Evolutionary conservation across 2,329 filamentous ascomycete genomes (phyloP), one percentile per base, ranked within the genome.

Genomic region (Fusarium graminum): DNA sequence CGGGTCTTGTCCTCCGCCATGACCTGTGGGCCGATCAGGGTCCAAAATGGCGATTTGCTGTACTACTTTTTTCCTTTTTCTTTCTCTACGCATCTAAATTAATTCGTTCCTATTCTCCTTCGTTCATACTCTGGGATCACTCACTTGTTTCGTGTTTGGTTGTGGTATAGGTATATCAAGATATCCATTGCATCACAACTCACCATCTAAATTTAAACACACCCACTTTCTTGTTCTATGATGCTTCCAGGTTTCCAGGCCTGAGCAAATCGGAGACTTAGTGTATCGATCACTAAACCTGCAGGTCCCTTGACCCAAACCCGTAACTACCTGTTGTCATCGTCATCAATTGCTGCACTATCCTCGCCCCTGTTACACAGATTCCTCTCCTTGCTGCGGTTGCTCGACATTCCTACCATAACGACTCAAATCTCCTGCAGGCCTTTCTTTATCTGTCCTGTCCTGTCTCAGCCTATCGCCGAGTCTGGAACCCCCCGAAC

Each of bases 261-360:
- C 52, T 66, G 43, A 42, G 29, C 41, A 42, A 49, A 45, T 65
- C 42, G 52, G 59, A 49, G 28, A 43, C 32, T 51, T 58, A 34
- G 52, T 42, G 36, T 30, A 63, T 42, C 34, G 52, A 63, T 63
- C 58, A 58, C 57, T 49, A 30, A 51, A 56, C 45, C 39, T 36
- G 16, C 63, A 67, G 52, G 40, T 42, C 44, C 63, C 49, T 56
- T 28, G 63, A 44, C 34, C 46, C 11, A 63, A 55, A 50, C 19
- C 38, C 63, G 30, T 52, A 34, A 22, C 47, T 45, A 34, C 41
- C 41, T 40, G 34, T 47, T 52, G 40, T 54, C 53, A 64, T 62
- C 64, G 34, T 59, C 45, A 50, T 47, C 17, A 44, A 28, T 34
- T 59, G 30, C 26, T 38, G 46, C 32, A n/a, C 29, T 34, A 22